phyloP scores from a whole-genome alignment of 495 filamentous ascomycete species.

The Astrothelium macrocarpum region DNA sequence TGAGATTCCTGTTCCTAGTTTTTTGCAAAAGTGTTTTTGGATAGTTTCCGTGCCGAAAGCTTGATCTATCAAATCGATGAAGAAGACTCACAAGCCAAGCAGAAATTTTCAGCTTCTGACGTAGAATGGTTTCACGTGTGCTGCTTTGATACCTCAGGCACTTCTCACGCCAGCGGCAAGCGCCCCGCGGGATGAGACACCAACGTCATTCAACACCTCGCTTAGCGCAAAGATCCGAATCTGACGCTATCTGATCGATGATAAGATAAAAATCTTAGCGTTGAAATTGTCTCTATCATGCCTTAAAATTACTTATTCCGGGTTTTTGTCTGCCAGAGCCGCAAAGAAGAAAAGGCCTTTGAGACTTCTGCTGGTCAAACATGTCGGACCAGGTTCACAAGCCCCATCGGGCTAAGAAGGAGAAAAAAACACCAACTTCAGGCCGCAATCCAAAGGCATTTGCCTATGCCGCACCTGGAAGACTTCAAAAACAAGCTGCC shows the following conservation, averaged over 20 bases:
- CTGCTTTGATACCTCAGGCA: too few relatives aligned
- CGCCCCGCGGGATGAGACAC: too few relatives aligned
- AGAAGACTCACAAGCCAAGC: too few relatives aligned
- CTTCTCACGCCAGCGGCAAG: too few relatives aligned
- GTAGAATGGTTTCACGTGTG: not conserved
- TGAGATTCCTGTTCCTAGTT: not conserved
- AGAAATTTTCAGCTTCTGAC: not conserved
- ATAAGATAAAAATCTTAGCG: not conserved
- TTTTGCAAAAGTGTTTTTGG: too few relatives aligned
- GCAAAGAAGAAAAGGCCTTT: not conserved
- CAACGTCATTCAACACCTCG: too few relatives aligned
- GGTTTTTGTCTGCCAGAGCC: slow-evolving; percentile 4
- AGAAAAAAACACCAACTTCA: slow-evolving; percentile 70
- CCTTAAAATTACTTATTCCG: not conserved
- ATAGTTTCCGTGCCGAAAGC: too few relatives aligned
- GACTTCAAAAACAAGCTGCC: slow-evolving; percentile 71
- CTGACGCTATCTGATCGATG: not conserved
- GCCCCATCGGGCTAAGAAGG: slow-evolving; percentile 76
- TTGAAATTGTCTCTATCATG: not conserved
- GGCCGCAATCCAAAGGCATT: slow-evolving; percentile 89
- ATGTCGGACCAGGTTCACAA: slow-evolving; percentile 80
- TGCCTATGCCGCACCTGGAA: slow-evolving; percentile 73
- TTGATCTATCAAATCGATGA: too few relatives aligned
- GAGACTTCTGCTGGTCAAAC: not conserved
- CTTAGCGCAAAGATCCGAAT: not conserved